These are phyloP conservation scores for Aphanomyces astaci DNA, from an alignment of 352 stramenopile genomes.

Conservation along the genomic window DNA sequence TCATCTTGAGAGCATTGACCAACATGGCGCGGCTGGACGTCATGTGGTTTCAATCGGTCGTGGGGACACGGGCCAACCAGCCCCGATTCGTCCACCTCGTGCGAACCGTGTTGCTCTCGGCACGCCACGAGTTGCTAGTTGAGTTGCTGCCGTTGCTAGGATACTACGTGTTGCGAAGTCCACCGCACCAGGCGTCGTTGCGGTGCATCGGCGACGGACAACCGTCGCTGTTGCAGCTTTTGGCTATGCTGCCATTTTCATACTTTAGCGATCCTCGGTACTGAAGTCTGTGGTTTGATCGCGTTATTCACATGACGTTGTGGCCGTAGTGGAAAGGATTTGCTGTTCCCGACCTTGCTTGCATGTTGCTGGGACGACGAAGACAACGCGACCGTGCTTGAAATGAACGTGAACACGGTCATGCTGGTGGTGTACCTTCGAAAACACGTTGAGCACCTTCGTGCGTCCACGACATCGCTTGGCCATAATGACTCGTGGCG, in stretches of 20 bases:
- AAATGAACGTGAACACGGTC: conserved; percentile 1
- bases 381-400: conserved; percentile 14
- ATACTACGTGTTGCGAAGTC: neutral
- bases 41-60: conserved; percentile 12
- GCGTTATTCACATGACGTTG: too few relatives aligned
- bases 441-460: neutral
- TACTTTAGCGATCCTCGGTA: conserved; percentile 20
- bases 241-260: conserved; percentile 1
- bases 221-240: neutral
- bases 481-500: neutral
- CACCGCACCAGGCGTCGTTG: conserved; percentile 8
- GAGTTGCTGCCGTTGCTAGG: conserved; percentile 10
- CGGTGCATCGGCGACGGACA: neutral
- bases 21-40: conserved; percentile 20
- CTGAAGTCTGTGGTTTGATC: neutral
- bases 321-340: conserved; percentile 10
- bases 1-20: conserved; percentile 12
- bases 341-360: conserved; percentile 17
- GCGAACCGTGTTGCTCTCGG: neutral
- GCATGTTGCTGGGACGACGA: conserved; percentile 1
- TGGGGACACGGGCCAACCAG: conserved; percentile 8
- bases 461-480: neutral
- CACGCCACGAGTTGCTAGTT: conserved; percentile 3
- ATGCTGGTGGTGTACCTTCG: conserved; percentile 13
- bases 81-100: conserved; percentile 12